Base-by-base conservation (phyloP, 1,284 basidiomycete genomes). In the Inonotus hispidus region DNA sequence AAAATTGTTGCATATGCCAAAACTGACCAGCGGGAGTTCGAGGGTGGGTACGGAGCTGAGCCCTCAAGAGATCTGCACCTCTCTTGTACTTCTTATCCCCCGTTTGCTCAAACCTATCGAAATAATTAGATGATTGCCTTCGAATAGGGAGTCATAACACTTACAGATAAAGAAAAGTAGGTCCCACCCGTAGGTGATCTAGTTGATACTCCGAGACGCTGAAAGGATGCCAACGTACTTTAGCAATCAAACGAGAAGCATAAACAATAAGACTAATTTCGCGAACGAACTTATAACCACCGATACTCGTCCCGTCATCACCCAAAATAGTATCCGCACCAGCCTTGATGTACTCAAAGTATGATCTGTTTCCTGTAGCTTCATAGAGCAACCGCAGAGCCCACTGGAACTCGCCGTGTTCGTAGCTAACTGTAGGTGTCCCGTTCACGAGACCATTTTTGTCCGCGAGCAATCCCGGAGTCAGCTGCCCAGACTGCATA, bases 401-500 rank as follows among this genome's bases (percentile, higher is more conserved):
- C 72, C 74, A 76, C 62, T 77, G 72, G 23, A 79, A 72, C 60
- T 74, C 75, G 50, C 77, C 77, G 53, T 80, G 74, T 59, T 77
- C 75, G 63, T 80, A 80, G 2, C 72, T 73, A n/a, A 77, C 74
- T 2, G 67, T 59, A 0, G 76, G 68, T 10, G 60, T 68, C 29
- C 75, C 75, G 27, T 59, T 67, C 1, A 71, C 59, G 11, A 78
- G 67, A 2, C 78, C 77, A 64, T 79, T 77, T 5, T 66, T 80
- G 77, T 3, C 71, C 70, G 10, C 77, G 71, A 50, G 71, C 66
- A 54, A 80, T 79, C 1, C 69, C 75, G 10, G 77, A 79, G 59
- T 79, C 74, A 4, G 77, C 77, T 7, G 76, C 76, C 76, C 77
- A 79, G 3, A 73, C 68, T 5, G 76, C 75, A 58, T 77, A 75